Conservation (phyloP, 768 basidiomycete genomes). For the Coprinopsis marcescibilis region DNA sequence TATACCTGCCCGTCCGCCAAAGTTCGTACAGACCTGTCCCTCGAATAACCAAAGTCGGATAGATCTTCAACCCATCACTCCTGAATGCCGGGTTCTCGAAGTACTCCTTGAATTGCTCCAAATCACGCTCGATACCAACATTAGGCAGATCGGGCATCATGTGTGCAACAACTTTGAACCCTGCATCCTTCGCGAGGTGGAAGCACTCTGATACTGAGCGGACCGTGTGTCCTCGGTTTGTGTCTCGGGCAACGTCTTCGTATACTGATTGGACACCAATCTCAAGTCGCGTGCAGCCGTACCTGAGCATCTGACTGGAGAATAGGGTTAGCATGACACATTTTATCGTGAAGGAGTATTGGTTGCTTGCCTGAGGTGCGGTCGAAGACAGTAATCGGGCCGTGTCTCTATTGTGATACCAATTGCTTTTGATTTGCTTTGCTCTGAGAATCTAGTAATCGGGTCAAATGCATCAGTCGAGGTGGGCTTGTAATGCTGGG, state of each 20-base stretch:
- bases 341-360: neutral
- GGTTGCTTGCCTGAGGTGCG: slow-evolving; percentile 72
- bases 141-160: slow-evolving; percentile 99
- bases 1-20: slow-evolving; percentile 96
- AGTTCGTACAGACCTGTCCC: slow-evolving; percentile 95
- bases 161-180: slow-evolving; percentile 99
- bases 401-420: slow-evolving; percentile 99
- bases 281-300: slow-evolving; percentile 96
- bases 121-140: slow-evolving; percentile 93
- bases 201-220: slow-evolving; percentile 96
- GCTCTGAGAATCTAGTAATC: slow-evolving; percentile 75
- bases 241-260: slow-evolving; percentile 98
- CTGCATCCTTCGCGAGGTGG: slow-evolving; percentile 96
- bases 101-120: slow-evolving; percentile 99
- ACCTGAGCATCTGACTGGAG: slow-evolving; percentile 92
- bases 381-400: slow-evolving; percentile 95
- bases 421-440: slow-evolving; percentile 96
- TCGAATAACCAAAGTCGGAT: slow-evolving; percentile 95
- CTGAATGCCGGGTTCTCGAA: slow-evolving; percentile 98
- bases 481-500: no score
- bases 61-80: slow-evolving; percentile 96
- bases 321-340: neutral
- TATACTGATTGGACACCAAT: slow-evolving; percentile 99
- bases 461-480: slow-evolving; percentile 8
- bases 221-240: slow-evolving; percentile 98